phyloP scores from a whole-genome alignment of 768 basidiomycete genomes.

The Collybia nuda region DNA sequence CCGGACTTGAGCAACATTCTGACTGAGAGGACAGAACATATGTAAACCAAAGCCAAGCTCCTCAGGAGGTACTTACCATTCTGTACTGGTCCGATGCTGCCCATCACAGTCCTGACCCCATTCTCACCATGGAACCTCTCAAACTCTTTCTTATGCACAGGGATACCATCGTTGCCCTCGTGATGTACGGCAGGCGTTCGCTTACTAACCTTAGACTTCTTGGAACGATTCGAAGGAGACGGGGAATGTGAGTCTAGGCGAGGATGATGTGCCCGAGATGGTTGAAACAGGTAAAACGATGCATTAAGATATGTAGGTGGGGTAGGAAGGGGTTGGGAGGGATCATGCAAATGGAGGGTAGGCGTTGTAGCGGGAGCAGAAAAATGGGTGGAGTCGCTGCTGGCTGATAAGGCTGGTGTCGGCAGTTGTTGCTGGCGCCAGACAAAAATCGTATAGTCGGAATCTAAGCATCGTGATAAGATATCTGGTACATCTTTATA shows the following conservation, averaged over 20 bases:
- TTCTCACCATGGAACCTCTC: conserved; percentile 87
- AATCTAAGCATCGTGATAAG: conserved; percentile 40
- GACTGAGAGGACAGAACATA: conserved; percentile 43
- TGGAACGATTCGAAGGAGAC: conserved; percentile 37
- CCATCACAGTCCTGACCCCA: conserved; percentile 90
- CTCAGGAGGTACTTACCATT: conserved; percentile 60
- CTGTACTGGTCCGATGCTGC: conserved; percentile 87
- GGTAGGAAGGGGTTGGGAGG: conserved; percentile 53
- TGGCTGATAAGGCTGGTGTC: conserved; percentile 20
- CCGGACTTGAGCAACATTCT: conserved; percentile 93
- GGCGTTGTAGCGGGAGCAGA: conserved; percentile 31
- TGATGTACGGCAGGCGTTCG: conserved; percentile 21
- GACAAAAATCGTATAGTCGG: conserved; percentile 85
- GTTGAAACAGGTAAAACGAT: conserved; percentile 67
- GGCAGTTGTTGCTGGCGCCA: conserved; percentile 61
- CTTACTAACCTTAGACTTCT: conserved; percentile 38
- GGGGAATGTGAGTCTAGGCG: conserved; percentile 27
- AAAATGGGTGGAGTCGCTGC: conserved; percentile 19
- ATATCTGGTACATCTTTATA: not conserved
- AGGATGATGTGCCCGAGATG: conserved; percentile 30
- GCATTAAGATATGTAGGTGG: conserved; percentile 68
- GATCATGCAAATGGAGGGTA: conserved; percentile 66
- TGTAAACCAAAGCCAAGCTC: not conserved
- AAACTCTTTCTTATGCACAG: conserved; percentile 73
- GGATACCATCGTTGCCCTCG: conserved; percentile 47